Conservation (phyloP, 768 basidiomycete species). For the Psilocybe azurescens region DNA sequence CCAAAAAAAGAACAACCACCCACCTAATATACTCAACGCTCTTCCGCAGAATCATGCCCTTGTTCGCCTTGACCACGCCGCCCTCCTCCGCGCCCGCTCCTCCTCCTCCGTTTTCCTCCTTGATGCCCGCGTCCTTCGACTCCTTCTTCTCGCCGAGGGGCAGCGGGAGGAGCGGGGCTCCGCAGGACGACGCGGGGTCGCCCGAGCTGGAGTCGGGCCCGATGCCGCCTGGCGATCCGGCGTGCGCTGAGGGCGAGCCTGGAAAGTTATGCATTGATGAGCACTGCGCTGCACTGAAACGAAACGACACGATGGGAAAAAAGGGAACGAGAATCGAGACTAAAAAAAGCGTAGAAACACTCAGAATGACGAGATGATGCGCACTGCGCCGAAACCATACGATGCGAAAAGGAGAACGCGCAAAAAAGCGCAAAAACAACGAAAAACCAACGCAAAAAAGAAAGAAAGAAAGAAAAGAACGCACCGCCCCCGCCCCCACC, state of each 20-base stretch:
- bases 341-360: too few relatives aligned
- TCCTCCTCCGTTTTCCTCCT: conserved; percentile 26
- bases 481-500: conserved; percentile 20
- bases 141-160: neutral
- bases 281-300: too few relatives aligned
- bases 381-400: neutral
- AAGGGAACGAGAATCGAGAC: too few relatives aligned
- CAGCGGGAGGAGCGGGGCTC: neutral
- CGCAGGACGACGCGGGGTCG: too few relatives aligned
- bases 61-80: conserved; percentile 83
- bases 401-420: neutral
- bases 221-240: conserved; percentile 15
- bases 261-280: neutral
- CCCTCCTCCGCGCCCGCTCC: conserved; percentile 35
- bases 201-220: neutral
- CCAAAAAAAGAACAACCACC: conserved; percentile 17
- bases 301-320: too few relatives aligned
- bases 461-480: neutral
- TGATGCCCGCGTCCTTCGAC: conserved; percentile 8
- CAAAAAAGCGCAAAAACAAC: neutral
- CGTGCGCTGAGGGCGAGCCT: conserved; percentile 17
- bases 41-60: conserved; percentile 92
- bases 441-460: neutral
- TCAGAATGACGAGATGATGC: too few relatives aligned
- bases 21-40: conserved; percentile 73